Conservation (phyloP, 768 basidiomycete species). For the Pisolithus marmoratus region DNA sequence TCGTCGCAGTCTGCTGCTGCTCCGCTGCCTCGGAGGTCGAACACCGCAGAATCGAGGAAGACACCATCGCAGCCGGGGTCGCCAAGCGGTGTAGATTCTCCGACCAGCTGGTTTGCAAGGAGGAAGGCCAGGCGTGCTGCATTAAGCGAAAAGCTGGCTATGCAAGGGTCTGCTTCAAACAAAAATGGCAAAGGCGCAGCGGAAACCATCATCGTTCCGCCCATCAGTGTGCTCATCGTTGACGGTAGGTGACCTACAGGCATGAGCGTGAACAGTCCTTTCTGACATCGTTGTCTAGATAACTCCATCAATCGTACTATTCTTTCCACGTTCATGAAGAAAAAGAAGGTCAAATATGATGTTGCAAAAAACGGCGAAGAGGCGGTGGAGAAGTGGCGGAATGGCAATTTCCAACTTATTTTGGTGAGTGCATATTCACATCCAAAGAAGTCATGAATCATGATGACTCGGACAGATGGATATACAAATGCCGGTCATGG, state of each 20-base stretch:
- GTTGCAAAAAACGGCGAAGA: slow-evolving; percentile 93
- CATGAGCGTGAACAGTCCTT: background rate
- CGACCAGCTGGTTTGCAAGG: slow-evolving; percentile 21
- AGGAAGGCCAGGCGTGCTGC: slow-evolving; percentile 27
- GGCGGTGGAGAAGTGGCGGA: slow-evolving; percentile 92
- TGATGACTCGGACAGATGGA: slow-evolving; percentile 74
- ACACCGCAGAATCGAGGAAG: slow-evolving; percentile 25
- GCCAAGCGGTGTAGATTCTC: slow-evolving; percentile 21
- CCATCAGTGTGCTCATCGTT: slow-evolving; percentile 96
- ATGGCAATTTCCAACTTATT: slow-evolving; percentile 91
- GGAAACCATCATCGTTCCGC: slow-evolving; percentile 81
- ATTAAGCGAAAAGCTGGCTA: slow-evolving; percentile 23
- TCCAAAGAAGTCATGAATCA: background rate
- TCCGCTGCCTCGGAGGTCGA: slow-evolving; percentile 21
- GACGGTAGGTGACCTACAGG: slow-evolving; percentile 60
- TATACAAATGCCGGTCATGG: slow-evolving; percentile 99
- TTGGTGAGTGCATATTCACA: slow-evolving; percentile 52
- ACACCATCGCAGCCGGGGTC: slow-evolving; percentile 30
- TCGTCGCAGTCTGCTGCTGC: slow-evolving; percentile 2
- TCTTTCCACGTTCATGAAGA: slow-evolving; percentile 93
- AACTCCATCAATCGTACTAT: slow-evolving; percentile 99
- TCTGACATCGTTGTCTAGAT: slow-evolving; percentile 46
- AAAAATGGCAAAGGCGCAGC: slow-evolving; percentile 48
- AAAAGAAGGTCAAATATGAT: slow-evolving; percentile 93
- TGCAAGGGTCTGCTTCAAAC: slow-evolving; percentile 23